phyloP scores from a whole-genome alignment of 164 flowering plant species.

The Platanus orientalis region DNA sequence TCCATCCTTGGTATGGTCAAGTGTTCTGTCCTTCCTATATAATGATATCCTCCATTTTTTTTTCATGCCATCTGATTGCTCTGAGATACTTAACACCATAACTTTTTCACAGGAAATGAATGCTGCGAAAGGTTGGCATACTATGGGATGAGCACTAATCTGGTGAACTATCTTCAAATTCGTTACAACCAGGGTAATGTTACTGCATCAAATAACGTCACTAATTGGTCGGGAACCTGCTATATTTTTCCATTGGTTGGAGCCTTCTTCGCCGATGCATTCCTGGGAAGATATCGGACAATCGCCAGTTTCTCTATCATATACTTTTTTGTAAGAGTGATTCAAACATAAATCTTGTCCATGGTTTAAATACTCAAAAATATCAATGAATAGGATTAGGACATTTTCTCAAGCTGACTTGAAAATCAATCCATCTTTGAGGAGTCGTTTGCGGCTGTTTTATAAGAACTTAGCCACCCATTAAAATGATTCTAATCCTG shows the following conservation, averaged over 20 bases:
- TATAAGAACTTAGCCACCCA: not conserved
- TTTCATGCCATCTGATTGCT: not conserved
- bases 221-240: conserved; percentile 40
- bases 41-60: not conserved
- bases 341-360: not conserved
- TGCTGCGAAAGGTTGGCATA: conserved; percentile 44
- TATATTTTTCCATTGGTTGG: conserved; percentile 35
- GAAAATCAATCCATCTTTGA: not conserved
- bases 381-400: not conserved
- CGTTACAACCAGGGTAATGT: conserved; percentile 26
- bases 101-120: conserved; percentile 24
- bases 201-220: conserved; percentile 30
- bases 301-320: conserved; percentile 31
- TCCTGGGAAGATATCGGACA: conserved; percentile 36
- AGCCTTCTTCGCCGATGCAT: conserved; percentile 37
- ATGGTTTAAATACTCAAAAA: not conserved
- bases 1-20: conserved; percentile 40
- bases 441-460: not conserved
- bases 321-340: conserved; percentile 24
- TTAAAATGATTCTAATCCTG: no score
- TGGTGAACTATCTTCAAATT: conserved; percentile 28
- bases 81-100: not conserved
- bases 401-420: not conserved
- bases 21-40: not conserved
- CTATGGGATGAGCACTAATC: conserved; percentile 40